Evolutionary conservation across 768 basidiomycete species (phyloP), one percentile per base, ranked within the genome.

Genomic region (Leccinum uliginosum): DNA sequence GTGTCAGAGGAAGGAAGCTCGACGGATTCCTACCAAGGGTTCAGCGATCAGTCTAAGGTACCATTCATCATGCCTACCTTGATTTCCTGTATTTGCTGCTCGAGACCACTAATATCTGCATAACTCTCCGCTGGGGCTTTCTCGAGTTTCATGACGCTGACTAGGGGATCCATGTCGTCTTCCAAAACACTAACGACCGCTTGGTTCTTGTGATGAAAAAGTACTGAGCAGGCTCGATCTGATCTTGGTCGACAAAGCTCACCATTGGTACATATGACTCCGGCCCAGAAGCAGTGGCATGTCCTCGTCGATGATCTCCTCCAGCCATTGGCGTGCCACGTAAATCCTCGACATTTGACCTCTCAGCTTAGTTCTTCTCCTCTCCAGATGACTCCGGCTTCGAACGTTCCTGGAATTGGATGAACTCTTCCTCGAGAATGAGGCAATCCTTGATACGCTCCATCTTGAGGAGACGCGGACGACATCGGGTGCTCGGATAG

Each of bases 61-160:
- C 29, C 9, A 27, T 48, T 21, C 10, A 51, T 12, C 17, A 46
- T 21, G 47, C 78, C 4, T 45, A 88, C 93, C 81, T 99, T 99
- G 71, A 99, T 99, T 75, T 99, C 97, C 74, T 98, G 95, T 62
- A 99, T 99, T 74, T 99, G 97, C 30, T 80, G 79, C 71, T 99
- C 97, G 14, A 99, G 78, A 48, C 96, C 97, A 79, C 97, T 96
- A 64, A 99, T 90, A 68, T 98, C 97, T 12, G 96, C 94, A 72
- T 99, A 99, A 64, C 93, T 96, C 74, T 98, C 97, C n/a, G 94
- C 96, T 1, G 97, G 97, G 3, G 96, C 95, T 77, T 99, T 98
- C 80, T 98, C 95, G 50, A 98, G 83, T 70, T 98, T 97, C 95
- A 98, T 98, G 68, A 98, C 91, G 69, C 86, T 96, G 62, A 98